These are phyloP conservation scores for Piloderma croceum DNA, from an alignment of 768 basidiomycete species.

Conservation along the genomic window DNA sequence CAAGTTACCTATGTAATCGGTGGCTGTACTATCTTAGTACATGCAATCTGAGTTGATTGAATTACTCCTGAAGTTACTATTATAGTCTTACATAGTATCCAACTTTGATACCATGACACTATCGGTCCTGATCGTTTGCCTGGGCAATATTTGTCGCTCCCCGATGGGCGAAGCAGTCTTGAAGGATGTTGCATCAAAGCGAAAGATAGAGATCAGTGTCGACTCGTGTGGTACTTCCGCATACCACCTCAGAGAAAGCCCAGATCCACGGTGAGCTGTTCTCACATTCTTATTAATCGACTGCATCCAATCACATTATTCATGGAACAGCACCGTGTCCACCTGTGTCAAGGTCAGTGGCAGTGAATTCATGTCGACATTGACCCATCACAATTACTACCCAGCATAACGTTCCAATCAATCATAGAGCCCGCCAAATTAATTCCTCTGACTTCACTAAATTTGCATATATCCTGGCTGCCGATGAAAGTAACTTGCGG, in stretches of 20 bases:
- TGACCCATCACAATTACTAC: too few relatives aligned
- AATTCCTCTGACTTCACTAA: constrained; percentile 55
- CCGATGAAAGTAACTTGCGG: constrained; percentile 72
- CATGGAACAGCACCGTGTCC: constrained; percentile 55
- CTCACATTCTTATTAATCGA: too few relatives aligned
- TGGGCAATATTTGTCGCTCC: constrained; percentile 82
- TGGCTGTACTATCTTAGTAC: too few relatives aligned
- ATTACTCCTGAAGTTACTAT: not conserved
- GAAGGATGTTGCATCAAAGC: constrained; percentile 56
- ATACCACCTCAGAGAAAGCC: constrained; percentile 80
- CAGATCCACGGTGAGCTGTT: constrained; percentile 64
- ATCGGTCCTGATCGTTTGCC: constrained; percentile 67
- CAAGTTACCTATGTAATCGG: too few relatives aligned
- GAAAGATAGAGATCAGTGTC: constrained; percentile 55
- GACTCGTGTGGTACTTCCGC: constrained; percentile 84
- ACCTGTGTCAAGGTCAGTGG: constrained; percentile 77
- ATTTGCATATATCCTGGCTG: constrained; percentile 84
- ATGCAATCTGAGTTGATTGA: too few relatives aligned
- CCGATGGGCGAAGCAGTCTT: constrained; percentile 92
- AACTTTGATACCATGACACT: not conserved
- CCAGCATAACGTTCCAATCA: constrained; percentile 72
- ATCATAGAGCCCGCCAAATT: constrained; percentile 48
- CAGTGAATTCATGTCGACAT: too few relatives aligned
- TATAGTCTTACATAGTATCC: not conserved
- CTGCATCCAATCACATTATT: constrained; percentile 2